Evolutionary conservation across 2,329 filamentous ascomycete species (phyloP), one percentile per base, ranked within the genome.

Genomic region (Metarhizium brunneum): DNA sequence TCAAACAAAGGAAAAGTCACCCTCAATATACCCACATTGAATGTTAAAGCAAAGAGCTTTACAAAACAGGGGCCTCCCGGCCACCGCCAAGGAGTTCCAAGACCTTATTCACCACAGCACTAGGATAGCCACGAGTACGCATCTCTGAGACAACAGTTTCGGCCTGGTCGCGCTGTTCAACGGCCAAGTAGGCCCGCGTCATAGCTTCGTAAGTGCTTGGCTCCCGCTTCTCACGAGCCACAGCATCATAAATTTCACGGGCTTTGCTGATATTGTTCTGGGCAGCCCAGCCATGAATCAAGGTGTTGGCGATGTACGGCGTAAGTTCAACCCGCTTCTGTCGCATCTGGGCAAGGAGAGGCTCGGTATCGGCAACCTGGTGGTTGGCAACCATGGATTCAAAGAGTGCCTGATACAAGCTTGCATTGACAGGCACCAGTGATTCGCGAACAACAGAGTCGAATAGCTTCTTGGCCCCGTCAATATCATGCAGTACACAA

Each of bases 191-290:
- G 1, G 94, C 94, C 49, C 94, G 83, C 5, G 92, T 96, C 94
- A 99, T 99, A 45, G 92, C 92, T 74, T 99, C 94, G 70, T 99
- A 99, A 4, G 94, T 99, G 76, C 91, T 96, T 3, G 94, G 94
- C 76, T 99, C 94, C 56, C 94, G 86, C 74, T 86, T 91, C 54
- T 85, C 81, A 32, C 83, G 80, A 8, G 85, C 82, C 3, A 99
- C 85, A n/a, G 81, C 79, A 57, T 88, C 81, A 68, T 95, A 99
- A 59, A 96, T 85, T 29, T 80, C 75, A 66, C 86, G 84, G 18
- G 91, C 89, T 71, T 90, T 92, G 58, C 76, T 73, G 48, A 97
- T 88, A 60, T 95, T 82, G 72, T 87, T 87, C 69, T 88, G 88
- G 14, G 86, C 81, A 25, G 92, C 90, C 92, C 94, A 99, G 60